These are phyloP conservation scores for Didymella pinodella DNA, from an alignment of 2,329 filamentous ascomycete genomes.

Conservation along the genomic window DNA sequence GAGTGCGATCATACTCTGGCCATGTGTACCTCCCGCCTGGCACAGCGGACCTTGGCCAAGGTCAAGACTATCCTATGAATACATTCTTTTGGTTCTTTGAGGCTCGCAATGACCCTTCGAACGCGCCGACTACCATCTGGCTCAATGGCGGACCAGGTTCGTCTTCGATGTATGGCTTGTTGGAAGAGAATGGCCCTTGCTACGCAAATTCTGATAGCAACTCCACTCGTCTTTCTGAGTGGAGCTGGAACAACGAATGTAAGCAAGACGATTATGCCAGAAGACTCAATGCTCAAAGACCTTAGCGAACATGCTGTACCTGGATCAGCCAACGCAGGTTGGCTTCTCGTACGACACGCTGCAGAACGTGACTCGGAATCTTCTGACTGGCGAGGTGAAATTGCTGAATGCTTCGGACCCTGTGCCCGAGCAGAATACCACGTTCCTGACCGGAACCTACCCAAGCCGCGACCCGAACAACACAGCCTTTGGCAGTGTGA, in stretches of 20 bases:
- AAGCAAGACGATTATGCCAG: not conserved
- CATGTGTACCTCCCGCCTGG: conserved; percentile 51
- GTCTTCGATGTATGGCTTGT: conserved; percentile 33
- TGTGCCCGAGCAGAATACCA: conserved; percentile 28
- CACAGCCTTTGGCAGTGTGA: conserved; percentile 29
- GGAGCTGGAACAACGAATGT: conserved; percentile 43
- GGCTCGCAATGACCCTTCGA: conserved; percentile 28
- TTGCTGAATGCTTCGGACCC: conserved; percentile 24
- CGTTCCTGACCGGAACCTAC: conserved; percentile 28
- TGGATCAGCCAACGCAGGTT: conserved; percentile 70
- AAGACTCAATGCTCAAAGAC: not conserved
- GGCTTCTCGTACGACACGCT: conserved; percentile 61
- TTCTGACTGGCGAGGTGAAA: conserved; percentile 23
- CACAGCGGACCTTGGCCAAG: conserved; percentile 29
- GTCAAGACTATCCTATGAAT: conserved; percentile 34
- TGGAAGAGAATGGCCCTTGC: conserved; percentile 28
- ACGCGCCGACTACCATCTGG: conserved; percentile 28
- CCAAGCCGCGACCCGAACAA: conserved; percentile 29
- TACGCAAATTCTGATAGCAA: conserved; percentile 30
- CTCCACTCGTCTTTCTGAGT: conserved; percentile 28
- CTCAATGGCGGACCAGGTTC: conserved; percentile 30
- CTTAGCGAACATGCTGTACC: conserved; percentile 61
- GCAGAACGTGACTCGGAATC: conserved; percentile 31
- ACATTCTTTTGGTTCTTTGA: conserved; percentile 36
- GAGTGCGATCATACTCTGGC: conserved; percentile 62